phyloP scores from a whole-genome alignment of 805 yeast species.

The Torulaspora delbrueckii region DNA sequence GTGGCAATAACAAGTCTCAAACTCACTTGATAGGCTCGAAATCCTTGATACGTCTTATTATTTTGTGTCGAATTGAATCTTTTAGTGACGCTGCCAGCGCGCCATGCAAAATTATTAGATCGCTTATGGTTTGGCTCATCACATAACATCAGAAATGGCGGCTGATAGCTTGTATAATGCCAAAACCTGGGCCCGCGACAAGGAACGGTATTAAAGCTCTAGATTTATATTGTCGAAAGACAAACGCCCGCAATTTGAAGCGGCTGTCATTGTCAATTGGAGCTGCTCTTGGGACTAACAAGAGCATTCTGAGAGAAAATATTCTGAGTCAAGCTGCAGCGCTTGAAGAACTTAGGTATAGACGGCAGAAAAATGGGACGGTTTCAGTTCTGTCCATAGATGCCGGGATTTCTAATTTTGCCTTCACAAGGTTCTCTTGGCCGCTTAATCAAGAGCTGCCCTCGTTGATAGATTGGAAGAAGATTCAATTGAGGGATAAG shows the following conservation, averaged over 20 bases:
- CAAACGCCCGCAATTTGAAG: conserved; percentile 17
- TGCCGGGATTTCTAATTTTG: conserved; percentile 38
- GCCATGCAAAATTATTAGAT: not conserved
- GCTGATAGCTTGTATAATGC: not conserved
- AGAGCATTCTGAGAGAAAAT: conserved; percentile 12
- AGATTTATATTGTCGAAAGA: conserved; percentile 16
- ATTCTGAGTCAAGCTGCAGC: conserved; percentile 15
- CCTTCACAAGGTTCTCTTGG: conserved; percentile 29
- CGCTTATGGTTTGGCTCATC: not conserved
- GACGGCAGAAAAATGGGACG: conserved; percentile 9
- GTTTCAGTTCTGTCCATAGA: conserved; percentile 35
- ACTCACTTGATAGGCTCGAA: not conserved
- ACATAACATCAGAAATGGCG: too few species aligned
- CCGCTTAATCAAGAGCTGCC: conserved; percentile 24
- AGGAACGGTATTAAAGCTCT: conserved; percentile 9
- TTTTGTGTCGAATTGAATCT: not conserved
- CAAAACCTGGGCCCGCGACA: not conserved
- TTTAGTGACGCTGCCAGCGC: conserved; percentile 1
- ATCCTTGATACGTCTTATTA: not conserved
- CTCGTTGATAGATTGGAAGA: conserved; percentile 34
- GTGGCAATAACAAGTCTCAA: not conserved
- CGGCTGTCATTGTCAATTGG: conserved; percentile 23
- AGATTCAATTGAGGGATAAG: conserved; percentile 28
- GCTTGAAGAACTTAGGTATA: conserved; percentile 13
- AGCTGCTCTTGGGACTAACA: conserved; percentile 21